These are phyloP conservation scores for Lepidium aucheri DNA, from an alignment of 345 rosid genomes.

Conservation along the genomic window DNA sequence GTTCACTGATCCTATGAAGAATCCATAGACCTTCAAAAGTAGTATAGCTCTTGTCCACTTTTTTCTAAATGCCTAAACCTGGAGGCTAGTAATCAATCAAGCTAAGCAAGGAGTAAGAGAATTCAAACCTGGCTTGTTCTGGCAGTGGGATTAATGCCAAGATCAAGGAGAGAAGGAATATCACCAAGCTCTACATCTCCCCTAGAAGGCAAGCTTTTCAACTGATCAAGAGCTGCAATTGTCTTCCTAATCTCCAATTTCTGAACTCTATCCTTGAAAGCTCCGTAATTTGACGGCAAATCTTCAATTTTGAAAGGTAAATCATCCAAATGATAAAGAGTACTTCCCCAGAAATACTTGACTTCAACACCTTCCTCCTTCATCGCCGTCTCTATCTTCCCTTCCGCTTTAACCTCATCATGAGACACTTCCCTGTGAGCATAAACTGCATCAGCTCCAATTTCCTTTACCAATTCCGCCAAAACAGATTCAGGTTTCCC, in stretches of 20 bases:
- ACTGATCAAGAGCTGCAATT: constrained; percentile 66
- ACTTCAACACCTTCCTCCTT: constrained; percentile 88
- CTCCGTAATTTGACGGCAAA: constrained; percentile 71
- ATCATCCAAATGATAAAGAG: constrained; percentile 86
- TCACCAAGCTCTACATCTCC: constrained; percentile 96
- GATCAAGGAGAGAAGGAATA: constrained; percentile 75
- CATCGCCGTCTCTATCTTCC: constrained; percentile 72
- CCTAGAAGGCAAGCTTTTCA: constrained; percentile 75
- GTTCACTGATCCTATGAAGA: not conserved
- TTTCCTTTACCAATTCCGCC: constrained; percentile 69
- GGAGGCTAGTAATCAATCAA: not conserved
- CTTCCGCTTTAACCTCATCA: constrained; percentile 83
- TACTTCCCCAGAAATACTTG: constrained; percentile 95
- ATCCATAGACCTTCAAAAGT: not conserved
- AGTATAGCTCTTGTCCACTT: not conserved
- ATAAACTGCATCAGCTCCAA: constrained; percentile 89
- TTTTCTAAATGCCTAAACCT: not conserved
- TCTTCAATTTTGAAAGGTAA: constrained; percentile 84
- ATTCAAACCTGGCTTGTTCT: constrained; percentile 55
- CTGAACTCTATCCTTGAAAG: constrained; percentile 70
- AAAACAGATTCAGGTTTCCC: constrained; percentile 80
- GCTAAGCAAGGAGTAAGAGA: not conserved
- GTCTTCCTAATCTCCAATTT: constrained; percentile 82
- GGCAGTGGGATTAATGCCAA: constrained; percentile 59
- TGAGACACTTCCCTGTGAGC: constrained; percentile 86